Evolutionary conservation across 2,329 filamentous ascomycete genomes (phyloP).

Genomic region (Xylariaceae sp.): DNA sequence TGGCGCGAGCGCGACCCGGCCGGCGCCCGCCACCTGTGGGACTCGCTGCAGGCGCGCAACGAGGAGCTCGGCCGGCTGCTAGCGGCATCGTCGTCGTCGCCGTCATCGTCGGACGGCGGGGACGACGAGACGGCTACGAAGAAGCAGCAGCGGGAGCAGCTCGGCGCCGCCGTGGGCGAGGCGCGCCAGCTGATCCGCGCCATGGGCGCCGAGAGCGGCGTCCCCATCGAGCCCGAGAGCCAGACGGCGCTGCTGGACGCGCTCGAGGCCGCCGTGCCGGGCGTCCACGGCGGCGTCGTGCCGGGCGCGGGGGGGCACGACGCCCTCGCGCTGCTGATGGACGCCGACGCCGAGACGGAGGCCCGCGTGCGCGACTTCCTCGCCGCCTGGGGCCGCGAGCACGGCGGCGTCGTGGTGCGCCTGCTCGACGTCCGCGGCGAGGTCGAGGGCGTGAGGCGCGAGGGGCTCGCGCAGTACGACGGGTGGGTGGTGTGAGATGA

Average conservation of each 20-base stretch:
- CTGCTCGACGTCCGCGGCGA: slow-evolving; percentile 41
- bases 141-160: slow-evolving; percentile 25
- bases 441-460: slow-evolving; percentile 24
- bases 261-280: slow-evolving; percentile 56
- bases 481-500: slow-evolving; percentile 20
- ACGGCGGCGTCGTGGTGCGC: slow-evolving; percentile 53
- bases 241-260: slow-evolving; percentile 83
- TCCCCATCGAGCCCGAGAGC: slow-evolving; percentile 80
- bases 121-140: slow-evolving; percentile 24
- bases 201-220: slow-evolving; percentile 67
- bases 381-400: slow-evolving; percentile 53
- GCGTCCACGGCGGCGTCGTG: slow-evolving; percentile 85
- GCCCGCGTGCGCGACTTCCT: slow-evolving; percentile 54
- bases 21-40: slow-evolving; percentile 66
- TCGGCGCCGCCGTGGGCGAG: slow-evolving; percentile 38
- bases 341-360: slow-evolving; percentile 61
- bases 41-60: slow-evolving; percentile 65
- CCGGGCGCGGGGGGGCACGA: slow-evolving; percentile 93
- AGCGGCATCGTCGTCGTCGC: slow-evolving; percentile 26
- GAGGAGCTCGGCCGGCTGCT: slow-evolving; percentile 61
- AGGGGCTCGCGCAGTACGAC: slow-evolving; percentile 19
- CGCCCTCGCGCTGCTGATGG: slow-evolving; percentile 73
- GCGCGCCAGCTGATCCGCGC: slow-evolving; percentile 59
- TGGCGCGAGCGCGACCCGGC: slow-evolving; percentile 64
- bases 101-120: no score